Evolutionary conservation across 768 basidiomycete species (phyloP).

Genomic region (Rhodotorula kratochvilovae): DNA sequence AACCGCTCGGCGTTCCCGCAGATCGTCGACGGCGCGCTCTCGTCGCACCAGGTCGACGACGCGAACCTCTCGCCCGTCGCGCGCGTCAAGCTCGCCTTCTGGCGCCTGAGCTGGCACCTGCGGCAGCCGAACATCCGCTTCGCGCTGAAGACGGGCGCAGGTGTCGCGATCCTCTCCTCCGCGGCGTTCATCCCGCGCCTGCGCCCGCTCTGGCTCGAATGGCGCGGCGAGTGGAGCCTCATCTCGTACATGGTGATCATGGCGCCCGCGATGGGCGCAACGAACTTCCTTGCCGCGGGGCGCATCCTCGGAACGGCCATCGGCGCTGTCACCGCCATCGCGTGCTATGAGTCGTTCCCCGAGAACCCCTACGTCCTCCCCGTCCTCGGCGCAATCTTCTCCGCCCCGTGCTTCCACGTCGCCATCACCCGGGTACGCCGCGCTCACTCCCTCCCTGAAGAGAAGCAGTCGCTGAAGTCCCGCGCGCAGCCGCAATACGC

Average conservation of each 20-base stretch:
- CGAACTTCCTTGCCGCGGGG: conserved; percentile 77
- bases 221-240: conserved; percentile 90
- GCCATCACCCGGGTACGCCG: conserved; percentile 59
- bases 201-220: conserved; percentile 70
- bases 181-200: conserved; percentile 78
- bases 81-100: conserved; percentile 20
- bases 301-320: conserved; percentile 81
- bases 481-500: conserved; percentile 61
- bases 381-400: conserved; percentile 79
- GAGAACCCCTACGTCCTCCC: conserved; percentile 70
- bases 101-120: conserved; percentile 61
- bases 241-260: conserved; percentile 92
- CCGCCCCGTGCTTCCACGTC: conserved; percentile 88
- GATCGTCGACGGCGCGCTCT: conserved; percentile 30
- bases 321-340: conserved; percentile 44
- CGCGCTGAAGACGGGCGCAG: conserved; percentile 65
- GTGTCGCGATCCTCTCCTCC: conserved; percentile 71
- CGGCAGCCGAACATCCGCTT: conserved; percentile 78
- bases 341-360: conserved; percentile 55
- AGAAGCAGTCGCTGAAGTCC: conserved; percentile 38
- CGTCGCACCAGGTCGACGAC: conserved; percentile 21
- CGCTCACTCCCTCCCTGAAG: conserved; percentile 7
- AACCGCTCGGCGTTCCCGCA: conserved; percentile 31
- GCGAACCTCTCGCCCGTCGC: conserved; percentile 1
- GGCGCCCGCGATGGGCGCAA: conserved; percentile 86